Evolutionary conservation across 2,329 filamentous ascomycete species (phyloP).

Genomic region (Fusarium phyllophilum): DNA sequence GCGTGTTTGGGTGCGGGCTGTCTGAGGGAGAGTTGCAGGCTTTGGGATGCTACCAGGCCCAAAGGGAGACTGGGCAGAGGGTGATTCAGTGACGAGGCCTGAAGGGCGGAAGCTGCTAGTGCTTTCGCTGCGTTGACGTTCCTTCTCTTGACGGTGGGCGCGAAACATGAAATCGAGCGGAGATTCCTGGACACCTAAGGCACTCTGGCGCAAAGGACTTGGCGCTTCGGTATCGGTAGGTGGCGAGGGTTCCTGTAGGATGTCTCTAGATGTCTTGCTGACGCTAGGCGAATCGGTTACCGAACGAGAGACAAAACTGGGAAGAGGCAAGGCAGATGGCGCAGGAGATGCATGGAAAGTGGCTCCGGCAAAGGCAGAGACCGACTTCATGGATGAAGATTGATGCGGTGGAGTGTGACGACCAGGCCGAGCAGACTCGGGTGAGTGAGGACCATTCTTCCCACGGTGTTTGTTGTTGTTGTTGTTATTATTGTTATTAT

Average conservation of each 20-base stretch:
- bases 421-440: constrained; percentile 53
- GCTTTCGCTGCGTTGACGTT: constrained; percentile 65
- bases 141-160: constrained; percentile 82
- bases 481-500: constrained; percentile 27
- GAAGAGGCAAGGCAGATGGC: constrained; percentile 87
- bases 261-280: constrained; percentile 50
- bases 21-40: constrained; percentile 41
- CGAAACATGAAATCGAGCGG: constrained; percentile 92
- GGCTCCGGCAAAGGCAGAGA: constrained; percentile 83
- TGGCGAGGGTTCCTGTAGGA: constrained; percentile 58
- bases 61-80: constrained; percentile 55
- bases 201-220: constrained; percentile 54
- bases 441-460: constrained; percentile 51
- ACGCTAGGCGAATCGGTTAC: constrained; percentile 69
- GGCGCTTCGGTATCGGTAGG: constrained; percentile 64
- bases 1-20: constrained; percentile 37
- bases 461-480: constrained; percentile 46
- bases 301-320: constrained; percentile 83
- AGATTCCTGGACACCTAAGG: constrained; percentile 65
- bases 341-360: constrained; percentile 96
- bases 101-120: constrained; percentile 56
- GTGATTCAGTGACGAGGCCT: constrained; percentile 60
- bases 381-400: constrained; percentile 56
- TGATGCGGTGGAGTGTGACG: constrained; percentile 57
- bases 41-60: constrained; percentile 39